Evolutionary conservation across 192 early-diverging fungal genomes (phyloP), one percentile per base, ranked within the genome.

Genomic region (Coemansia sp.): DNA sequence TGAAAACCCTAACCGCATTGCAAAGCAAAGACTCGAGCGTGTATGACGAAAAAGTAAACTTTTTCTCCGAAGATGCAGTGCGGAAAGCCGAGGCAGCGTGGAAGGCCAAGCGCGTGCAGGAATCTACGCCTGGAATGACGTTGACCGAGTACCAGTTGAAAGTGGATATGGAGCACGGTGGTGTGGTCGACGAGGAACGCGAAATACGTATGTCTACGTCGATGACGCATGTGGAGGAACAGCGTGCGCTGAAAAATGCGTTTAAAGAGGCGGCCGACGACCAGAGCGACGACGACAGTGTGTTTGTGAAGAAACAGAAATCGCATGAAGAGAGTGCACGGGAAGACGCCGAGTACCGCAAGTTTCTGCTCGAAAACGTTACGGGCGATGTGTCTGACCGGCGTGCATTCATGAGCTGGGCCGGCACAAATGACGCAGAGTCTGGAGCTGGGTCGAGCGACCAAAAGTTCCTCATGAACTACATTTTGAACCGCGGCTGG

Each of bases 401-500:
- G 22, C 37, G 36, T 0, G 72, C 76, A 1, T 68, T 83, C 38
- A 66, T 64, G 21, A 67, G 26, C 31, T 79, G 71, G 68, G 70
- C 84, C 5, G 48, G 69, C 22, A 10, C 40, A 1, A 46, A 26
- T 4, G 38, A 47, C 6, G 9, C 48, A 4, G 52, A 64, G 14
- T 14, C 36, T 11, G 77, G 78, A 8, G 70, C 19, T 1, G 25
- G 44, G 20, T 68, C 81, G 37, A 68, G 67, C 4, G 80, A 83
- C 50, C 84, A 91, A 59, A 69, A 68, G 25, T 96, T 96, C 63
- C 71, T 96, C 76, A 91, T 94, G 89, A 85, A 92, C 83, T 95
- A 94, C 64, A 86, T 98, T 34, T 62, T 98, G 64, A 98, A 94
- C 68, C 90, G 91, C 66, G 92, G 94, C 15, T 98, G 96, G 96